Evolutionary conservation across 495 filamentous ascomycete genomes (phyloP).

Genomic region (Lichenothelia convexa): DNA sequence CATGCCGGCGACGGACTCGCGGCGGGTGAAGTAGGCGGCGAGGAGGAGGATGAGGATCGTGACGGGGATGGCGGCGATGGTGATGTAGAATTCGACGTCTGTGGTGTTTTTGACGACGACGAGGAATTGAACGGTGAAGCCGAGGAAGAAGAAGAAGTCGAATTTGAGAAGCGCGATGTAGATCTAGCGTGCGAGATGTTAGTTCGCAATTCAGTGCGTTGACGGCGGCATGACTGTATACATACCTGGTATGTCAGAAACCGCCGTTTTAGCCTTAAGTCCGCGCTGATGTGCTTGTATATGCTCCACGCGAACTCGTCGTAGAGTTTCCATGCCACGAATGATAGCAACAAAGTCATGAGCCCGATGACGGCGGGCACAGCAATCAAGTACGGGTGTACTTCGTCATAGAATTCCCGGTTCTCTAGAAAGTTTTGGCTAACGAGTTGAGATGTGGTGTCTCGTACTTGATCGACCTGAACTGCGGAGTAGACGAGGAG

Average conservation of each 20-base stretch:
- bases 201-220: not conserved
- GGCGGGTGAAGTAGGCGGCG: slow-evolving; percentile 68
- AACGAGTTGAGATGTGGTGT: slow-evolving; percentile 39
- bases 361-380: slow-evolving; percentile 71
- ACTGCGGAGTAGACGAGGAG: slow-evolving; percentile 83
- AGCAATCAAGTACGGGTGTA: slow-evolving; percentile 62
- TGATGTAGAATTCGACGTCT: slow-evolving; percentile 65
- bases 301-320: slow-evolving; percentile 99
- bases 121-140: slow-evolving; percentile 92
- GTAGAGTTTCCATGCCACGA: slow-evolving; percentile 83
- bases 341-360: slow-evolving; percentile 48
- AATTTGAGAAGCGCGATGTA: slow-evolving; percentile 97
- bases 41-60: slow-evolving; percentile 73
- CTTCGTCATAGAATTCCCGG: slow-evolving; percentile 40
- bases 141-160: slow-evolving; percentile 99
- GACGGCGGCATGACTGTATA: slow-evolving; percentile 1
- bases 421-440: slow-evolving; percentile 17
- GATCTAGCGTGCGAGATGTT: slow-evolving; percentile 40
- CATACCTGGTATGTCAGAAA: slow-evolving; percentile 91
- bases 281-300: slow-evolving; percentile 96
- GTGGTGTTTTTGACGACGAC: slow-evolving; percentile 61
- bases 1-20: slow-evolving; percentile 68
- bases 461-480: slow-evolving; percentile 72
- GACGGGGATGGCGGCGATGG: slow-evolving; percentile 72
- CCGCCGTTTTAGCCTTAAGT: slow-evolving; percentile 88